Evolutionary conservation across 495 filamentous ascomycete genomes (phyloP).

Genomic region (Talaromyces adpressus): DNA sequence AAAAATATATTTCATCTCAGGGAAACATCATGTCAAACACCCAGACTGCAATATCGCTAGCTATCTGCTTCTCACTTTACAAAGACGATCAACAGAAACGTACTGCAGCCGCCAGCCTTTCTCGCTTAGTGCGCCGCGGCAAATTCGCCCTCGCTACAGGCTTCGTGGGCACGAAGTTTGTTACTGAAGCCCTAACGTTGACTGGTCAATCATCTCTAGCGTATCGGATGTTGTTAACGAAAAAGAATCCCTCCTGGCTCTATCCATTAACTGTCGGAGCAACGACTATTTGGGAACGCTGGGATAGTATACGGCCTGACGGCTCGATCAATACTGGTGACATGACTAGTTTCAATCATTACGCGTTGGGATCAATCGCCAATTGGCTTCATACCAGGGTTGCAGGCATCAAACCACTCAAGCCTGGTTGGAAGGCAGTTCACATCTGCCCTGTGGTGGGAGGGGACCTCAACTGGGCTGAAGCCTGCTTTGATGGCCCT

Average conservation of each 20-base stretch:
- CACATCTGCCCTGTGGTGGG: too few species aligned
- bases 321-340: slow-evolving; percentile 42
- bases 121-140: too few species aligned
- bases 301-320: slow-evolving; percentile 46
- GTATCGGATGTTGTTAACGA: slow-evolving; percentile 35
- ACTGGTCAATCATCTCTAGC: slow-evolving; percentile 19
- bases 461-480: too few species aligned
- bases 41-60: too few species aligned
- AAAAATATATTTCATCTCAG: slow-evolving; percentile 30
- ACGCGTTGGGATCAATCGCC: slow-evolving; percentile 36
- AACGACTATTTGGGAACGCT: slow-evolving; percentile 51
- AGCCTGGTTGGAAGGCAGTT: slow-evolving; percentile 21
- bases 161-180: too few species aligned
- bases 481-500: too few species aligned
- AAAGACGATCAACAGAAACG: too few species aligned
- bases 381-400: slow-evolving; percentile 23
- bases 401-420: slow-evolving; percentile 17
- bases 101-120: too few species aligned
- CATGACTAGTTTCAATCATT: slow-evolving; percentile 53
- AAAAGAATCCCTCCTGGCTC: slow-evolving; percentile 42
- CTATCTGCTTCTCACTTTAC: too few species aligned
- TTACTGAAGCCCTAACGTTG: too few species aligned
- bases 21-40: slow-evolving; percentile 37
- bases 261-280: slow-evolving; percentile 44
- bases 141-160: too few species aligned